Conservation (phyloP, 768 basidiomycete genomes). For the Boletellus ananas region DNA sequence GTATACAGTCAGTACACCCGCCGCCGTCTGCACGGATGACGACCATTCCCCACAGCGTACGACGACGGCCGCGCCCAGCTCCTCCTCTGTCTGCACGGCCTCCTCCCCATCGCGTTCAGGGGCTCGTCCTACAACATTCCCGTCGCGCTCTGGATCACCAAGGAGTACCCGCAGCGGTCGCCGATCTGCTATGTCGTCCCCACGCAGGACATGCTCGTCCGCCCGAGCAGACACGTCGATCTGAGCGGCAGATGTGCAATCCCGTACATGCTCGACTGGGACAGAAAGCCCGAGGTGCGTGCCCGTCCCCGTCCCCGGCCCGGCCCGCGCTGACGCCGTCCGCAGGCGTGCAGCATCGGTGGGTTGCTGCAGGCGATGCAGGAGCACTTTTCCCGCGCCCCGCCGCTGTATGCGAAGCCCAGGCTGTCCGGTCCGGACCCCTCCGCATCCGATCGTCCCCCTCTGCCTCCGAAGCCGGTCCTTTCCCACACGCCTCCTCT, state of each 20-base stretch:
- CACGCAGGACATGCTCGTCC: slow-evolving; percentile 85
- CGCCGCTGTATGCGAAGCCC: slow-evolving; percentile 89
- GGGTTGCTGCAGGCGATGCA: slow-evolving; percentile 75
- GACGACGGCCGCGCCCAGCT: slow-evolving; percentile 94
- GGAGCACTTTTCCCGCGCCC: slow-evolving; percentile 76
- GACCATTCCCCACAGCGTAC: slow-evolving; percentile 52
- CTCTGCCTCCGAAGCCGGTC: slow-evolving; percentile 38
- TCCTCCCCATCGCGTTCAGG: slow-evolving; percentile 82
- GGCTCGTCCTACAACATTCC: slow-evolving; percentile 88
- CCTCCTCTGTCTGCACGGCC: slow-evolving; percentile 85
- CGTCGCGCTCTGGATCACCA: slow-evolving; percentile 80
- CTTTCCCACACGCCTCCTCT: slow-evolving; percentile 2
- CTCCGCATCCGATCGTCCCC: slow-evolving; percentile 30
- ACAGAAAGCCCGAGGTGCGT: slow-evolving; percentile 61
- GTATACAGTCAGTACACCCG: slow-evolving; percentile 52
- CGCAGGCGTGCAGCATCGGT: slow-evolving; percentile 72
- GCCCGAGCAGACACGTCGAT: slow-evolving; percentile 71
- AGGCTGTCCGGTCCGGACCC: slow-evolving; percentile 31
- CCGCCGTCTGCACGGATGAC: no score
- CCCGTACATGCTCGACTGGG: slow-evolving; percentile 76
- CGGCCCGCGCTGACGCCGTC: neutral
- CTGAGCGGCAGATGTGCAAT: slow-evolving; percentile 70
- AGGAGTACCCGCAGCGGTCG: slow-evolving; percentile 76
- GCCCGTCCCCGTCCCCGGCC: slow-evolving; percentile 7
- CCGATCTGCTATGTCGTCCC: slow-evolving; percentile 92